A percentile compares a stretch with the other conserved stretches of the same genome.
phyloP scores from a whole-genome alignment of 2,329 filamentous ascomycete species.

The Nemania sp. region DNA sequence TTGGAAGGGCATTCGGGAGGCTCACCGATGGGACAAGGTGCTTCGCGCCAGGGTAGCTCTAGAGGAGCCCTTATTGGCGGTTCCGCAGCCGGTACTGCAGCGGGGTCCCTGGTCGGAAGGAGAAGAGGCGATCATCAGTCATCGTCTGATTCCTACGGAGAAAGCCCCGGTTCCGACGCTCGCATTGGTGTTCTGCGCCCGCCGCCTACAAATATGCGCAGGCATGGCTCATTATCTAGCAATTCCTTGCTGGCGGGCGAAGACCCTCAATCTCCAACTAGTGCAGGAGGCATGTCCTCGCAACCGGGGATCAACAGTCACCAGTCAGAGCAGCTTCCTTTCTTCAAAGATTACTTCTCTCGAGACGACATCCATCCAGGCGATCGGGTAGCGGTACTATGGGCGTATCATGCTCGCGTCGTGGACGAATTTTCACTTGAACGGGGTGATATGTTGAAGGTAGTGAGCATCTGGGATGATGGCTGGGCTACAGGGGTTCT shows the following conservation, averaged over 20 bases:
- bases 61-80: slow-evolving; percentile 53
- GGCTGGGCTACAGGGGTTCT: slow-evolving; percentile 96
- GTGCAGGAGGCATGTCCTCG: slow-evolving; percentile 76
- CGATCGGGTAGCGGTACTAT: slow-evolving; percentile 87
- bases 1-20: slow-evolving; percentile 75
- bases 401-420: slow-evolving; percentile 95
- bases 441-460: slow-evolving; percentile 95
- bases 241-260: slow-evolving; percentile 74
- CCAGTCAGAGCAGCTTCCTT: slow-evolving; percentile 92
- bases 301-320: slow-evolving; percentile 82
- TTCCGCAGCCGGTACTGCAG: slow-evolving; percentile 42
- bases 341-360: slow-evolving; percentile 99
- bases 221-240: slow-evolving; percentile 88
- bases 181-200: slow-evolving; percentile 61
- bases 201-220: slow-evolving; percentile 64
- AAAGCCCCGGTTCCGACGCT: slow-evolving; percentile 71
- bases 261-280: slow-evolving; percentile 74
- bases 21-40: slow-evolving; percentile 59
- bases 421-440: slow-evolving; percentile 92
- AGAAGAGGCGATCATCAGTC: slow-evolving; percentile 61
- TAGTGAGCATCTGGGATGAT: slow-evolving; percentile 98
- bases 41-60: slow-evolving; percentile 52
- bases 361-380: slow-evolving; percentile 93
- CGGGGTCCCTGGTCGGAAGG: slow-evolving; percentile 52
- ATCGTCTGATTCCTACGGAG: slow-evolving; percentile 73